Conservation (phyloP, 2,329 filamentous ascomycete species). For the Fusarium austroafricanum region DNA sequence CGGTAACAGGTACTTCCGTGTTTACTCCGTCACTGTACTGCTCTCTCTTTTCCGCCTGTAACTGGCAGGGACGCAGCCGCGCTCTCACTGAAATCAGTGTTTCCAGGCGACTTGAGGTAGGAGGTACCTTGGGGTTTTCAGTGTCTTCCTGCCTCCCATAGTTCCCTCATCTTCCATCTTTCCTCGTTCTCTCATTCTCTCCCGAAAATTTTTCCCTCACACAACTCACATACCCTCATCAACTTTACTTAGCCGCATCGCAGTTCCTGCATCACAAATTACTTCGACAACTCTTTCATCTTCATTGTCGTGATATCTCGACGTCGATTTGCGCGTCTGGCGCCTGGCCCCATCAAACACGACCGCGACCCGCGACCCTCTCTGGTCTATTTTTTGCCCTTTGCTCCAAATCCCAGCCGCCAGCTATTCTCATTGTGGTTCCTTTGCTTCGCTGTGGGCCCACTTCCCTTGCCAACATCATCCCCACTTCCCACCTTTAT, state of each 20-base stretch:
- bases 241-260: conserved; percentile 30
- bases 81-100: conserved; percentile 28
- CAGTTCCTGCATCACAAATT: conserved; percentile 12
- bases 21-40: conserved; percentile 39
- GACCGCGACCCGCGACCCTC: conserved; percentile 43
- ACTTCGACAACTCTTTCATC: conserved; percentile 13
- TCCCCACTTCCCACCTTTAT: conserved; percentile 42
- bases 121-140: conserved; percentile 29
- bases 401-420: conserved; percentile 46
- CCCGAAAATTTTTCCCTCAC: conserved; percentile 36
- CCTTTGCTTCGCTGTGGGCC: conserved; percentile 43
- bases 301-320: conserved; percentile 35
- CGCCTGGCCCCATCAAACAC: conserved; percentile 47
- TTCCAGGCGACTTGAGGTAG: conserved; percentile 24
- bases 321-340: conserved; percentile 45
- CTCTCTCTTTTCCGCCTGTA: conserved; percentile 39
- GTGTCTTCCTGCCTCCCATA: conserved; percentile 33
- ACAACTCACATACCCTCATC: conserved; percentile 40
- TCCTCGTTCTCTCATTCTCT: conserved; percentile 38
- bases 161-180: conserved; percentile 43
- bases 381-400: conserved; percentile 42
- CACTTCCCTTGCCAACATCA: conserved; percentile 44
- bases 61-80: conserved; percentile 32
- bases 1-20: conserved; percentile 43
- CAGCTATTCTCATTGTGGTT: conserved; percentile 46